phyloP scores from a whole-genome alignment of 1,139 yeast genomes.

The Kodamaea sp. region DNA sequence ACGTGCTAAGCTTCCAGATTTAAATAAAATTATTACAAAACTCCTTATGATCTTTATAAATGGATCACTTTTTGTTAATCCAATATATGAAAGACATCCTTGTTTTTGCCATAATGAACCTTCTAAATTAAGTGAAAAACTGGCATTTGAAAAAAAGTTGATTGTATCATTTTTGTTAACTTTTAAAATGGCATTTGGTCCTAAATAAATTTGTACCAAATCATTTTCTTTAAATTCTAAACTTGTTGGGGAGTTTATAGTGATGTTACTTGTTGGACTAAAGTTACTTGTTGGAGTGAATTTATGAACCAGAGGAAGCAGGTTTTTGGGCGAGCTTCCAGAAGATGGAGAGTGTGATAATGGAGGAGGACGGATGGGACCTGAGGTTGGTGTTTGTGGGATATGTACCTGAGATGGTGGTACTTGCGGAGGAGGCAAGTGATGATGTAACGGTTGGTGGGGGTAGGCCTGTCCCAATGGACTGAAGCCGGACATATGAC shows the following conservation, averaged over 20 bases:
- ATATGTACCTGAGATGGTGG: background rate
- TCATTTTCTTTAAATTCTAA: background rate
- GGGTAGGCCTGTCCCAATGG: background rate
- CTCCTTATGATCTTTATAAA: slow-evolving; percentile 38
- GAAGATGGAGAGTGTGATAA: background rate
- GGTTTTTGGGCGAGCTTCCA: slow-evolving; percentile 1
- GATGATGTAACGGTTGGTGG: background rate
- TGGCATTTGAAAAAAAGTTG: slow-evolving; percentile 35
- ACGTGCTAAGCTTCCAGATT: slow-evolving; percentile 35
- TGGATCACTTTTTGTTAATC: slow-evolving; percentile 42
- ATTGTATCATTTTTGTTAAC: slow-evolving; percentile 37
- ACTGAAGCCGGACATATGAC: slow-evolving; percentile 3
- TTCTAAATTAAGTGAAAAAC: slow-evolving; percentile 34
- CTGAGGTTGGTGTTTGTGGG: background rate
- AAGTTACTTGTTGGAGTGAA: background rate
- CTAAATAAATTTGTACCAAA: slow-evolving; percentile 31
- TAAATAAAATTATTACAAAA: slow-evolving; percentile 33
- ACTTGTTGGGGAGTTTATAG: background rate
- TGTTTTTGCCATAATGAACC: slow-evolving; percentile 42
- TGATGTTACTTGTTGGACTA: background rate
- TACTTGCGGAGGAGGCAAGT: background rate
- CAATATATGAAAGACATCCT: slow-evolving; percentile 42
- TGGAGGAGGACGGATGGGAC: background rate
- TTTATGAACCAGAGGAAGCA: slow-evolving; percentile 1
- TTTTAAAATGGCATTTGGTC: slow-evolving; percentile 36